Evolutionary conservation across 1,284 basidiomycete genomes (phyloP).

Genomic region (Pyrrhoderma noxium): DNA sequence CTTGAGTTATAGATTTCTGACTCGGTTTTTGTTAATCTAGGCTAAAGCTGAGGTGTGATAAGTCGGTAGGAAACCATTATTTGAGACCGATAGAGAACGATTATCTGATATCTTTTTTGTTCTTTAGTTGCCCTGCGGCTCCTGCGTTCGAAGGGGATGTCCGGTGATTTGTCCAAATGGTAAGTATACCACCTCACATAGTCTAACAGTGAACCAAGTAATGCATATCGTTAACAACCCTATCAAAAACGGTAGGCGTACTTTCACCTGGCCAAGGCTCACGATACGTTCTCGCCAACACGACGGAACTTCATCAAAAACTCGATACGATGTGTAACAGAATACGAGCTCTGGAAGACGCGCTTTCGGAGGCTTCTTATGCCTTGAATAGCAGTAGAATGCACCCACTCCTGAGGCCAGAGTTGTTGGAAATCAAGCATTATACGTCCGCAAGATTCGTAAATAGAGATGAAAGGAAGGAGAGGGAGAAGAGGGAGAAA

Average conservation of each 20-base stretch:
- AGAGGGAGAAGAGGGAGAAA: too few relatives aligned
- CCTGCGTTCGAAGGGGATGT: constrained; percentile 16
- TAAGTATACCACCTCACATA: not conserved
- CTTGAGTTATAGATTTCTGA: not conserved
- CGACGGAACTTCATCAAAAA: constrained; percentile 20
- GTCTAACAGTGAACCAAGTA: not conserved
- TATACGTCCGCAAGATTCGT: too few relatives aligned
- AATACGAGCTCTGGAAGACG: constrained; percentile 22
- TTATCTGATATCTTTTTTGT: too few relatives aligned
- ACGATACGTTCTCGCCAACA: constrained; percentile 4
- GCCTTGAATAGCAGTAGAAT: constrained; percentile 13
- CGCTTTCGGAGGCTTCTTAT: constrained; percentile 17
- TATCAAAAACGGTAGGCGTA: not conserved
- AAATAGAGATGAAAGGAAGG: not conserved
- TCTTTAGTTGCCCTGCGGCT: constrained; percentile 14
- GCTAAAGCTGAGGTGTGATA: constrained; percentile 15
- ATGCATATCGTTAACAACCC: not conserved
- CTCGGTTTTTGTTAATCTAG: not conserved
- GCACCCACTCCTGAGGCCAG: constrained; percentile 24
- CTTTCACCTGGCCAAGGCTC: not conserved
- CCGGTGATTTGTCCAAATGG: constrained; percentile 16
- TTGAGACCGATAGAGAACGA: not conserved
- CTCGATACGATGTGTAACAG: constrained; percentile 19
- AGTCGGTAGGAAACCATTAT: constrained; percentile 1
- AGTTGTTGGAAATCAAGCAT: constrained; percentile 22